phyloP scores from a whole-genome alignment of 306 rosid genomes.

The Lotus japonicus region DNA sequence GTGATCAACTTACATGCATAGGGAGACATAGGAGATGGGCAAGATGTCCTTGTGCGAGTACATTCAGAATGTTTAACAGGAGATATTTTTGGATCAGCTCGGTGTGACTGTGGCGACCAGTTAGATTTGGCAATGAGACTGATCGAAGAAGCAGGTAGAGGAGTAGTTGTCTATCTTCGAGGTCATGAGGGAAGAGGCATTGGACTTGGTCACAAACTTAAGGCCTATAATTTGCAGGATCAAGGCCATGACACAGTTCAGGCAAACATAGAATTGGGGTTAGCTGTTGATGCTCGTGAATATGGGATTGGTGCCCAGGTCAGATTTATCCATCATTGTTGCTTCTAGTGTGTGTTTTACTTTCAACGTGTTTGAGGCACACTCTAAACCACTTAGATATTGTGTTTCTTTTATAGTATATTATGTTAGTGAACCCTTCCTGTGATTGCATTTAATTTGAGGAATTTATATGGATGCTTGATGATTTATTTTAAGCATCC shows the following conservation, averaged over 20 bases:
- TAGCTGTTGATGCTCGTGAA: conserved; percentile 77
- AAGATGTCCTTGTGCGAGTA: conserved; percentile 71
- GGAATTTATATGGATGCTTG: no score
- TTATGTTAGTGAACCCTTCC: no score
- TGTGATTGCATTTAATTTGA: no score
- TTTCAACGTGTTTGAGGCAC: no score
- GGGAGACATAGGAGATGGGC: conserved; percentile 72
- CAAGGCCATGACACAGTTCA: conserved; percentile 82
- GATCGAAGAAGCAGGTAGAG: conserved; percentile 68
- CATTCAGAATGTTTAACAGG: conserved; percentile 94
- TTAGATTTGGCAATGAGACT: conserved; percentile 75
- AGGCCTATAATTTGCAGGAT: conserved; percentile 78
- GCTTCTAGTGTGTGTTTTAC: not conserved
- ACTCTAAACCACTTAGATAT: not conserved
- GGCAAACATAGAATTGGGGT: conserved; percentile 78
- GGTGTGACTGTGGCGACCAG: conserved; percentile 92
- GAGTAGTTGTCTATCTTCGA: conserved; percentile 72
- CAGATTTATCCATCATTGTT: conserved; percentile 6
- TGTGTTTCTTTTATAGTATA: no score
- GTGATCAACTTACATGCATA: not conserved
- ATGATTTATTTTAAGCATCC: no score
- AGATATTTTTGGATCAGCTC: conserved; percentile 75
- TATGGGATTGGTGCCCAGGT: conserved; percentile 91
- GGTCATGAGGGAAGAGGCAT: conserved; percentile 97
- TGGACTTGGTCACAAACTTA: conserved; percentile 80